Conservation (phyloP, 768 basidiomycete species). For the Filobasidium wieringae region DNA sequence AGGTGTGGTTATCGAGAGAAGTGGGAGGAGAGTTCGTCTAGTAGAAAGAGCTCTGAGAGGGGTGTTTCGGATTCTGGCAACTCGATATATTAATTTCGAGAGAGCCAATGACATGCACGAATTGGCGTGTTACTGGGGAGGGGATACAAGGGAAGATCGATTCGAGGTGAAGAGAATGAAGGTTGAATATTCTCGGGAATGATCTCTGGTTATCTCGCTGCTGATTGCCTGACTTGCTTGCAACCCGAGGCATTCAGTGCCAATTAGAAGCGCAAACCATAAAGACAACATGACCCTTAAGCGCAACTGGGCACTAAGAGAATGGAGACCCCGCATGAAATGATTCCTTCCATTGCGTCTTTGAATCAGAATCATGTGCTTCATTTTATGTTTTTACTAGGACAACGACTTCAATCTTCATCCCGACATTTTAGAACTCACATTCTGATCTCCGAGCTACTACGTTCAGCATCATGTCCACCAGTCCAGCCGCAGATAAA, state of each 20-base stretch:
- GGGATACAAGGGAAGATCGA: background rate
- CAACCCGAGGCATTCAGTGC: background rate
- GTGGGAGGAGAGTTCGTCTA: background rate
- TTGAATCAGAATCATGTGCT: too few species aligned
- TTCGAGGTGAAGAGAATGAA: background rate
- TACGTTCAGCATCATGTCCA: background rate
- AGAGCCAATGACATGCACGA: background rate
- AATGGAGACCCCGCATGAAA: too few species aligned
- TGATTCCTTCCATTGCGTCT: too few species aligned
- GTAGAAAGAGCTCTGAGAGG: background rate
- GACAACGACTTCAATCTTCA: too few species aligned
- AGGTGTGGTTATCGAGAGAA: background rate
- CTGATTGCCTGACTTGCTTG: background rate
- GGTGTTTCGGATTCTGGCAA: background rate
- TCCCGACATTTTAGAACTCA: too few species aligned
- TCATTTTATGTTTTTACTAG: too few species aligned
- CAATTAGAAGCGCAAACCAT: background rate
- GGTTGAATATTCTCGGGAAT: background rate
- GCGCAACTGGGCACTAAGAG: too few species aligned
- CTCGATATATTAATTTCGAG: background rate
- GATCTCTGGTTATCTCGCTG: background rate
- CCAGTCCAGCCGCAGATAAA: slow-evolving; percentile 1
- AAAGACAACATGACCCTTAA: too few species aligned
- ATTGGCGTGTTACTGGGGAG: background rate
- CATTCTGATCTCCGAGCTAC: too few species aligned